Evolutionary conservation across 176 grass and related monocot species (phyloP).

Genomic region (Metroxylon sagu): DNA sequence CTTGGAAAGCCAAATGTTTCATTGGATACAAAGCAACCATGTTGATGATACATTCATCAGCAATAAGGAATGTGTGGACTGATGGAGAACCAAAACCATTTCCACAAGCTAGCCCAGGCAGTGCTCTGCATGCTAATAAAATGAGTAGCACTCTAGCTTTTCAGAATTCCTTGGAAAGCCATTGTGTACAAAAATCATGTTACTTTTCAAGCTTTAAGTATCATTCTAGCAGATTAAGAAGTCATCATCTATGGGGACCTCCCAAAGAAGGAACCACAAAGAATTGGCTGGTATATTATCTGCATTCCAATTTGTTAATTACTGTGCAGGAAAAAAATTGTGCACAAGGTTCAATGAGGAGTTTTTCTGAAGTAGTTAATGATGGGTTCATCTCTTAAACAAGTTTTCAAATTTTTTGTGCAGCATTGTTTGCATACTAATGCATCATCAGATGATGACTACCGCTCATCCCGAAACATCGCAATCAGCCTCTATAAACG

Average conservation of each 20-base stretch:
- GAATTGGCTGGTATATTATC: constrained; percentile 47
- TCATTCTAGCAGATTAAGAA: constrained; percentile 35
- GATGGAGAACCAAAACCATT: constrained; percentile 26
- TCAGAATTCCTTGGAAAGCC: constrained; percentile 27
- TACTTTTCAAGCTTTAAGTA: constrained; percentile 31
- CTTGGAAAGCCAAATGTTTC: not conserved
- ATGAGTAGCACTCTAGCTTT: constrained; percentile 18
- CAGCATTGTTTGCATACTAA: constrained; percentile 75
- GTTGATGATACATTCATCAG: constrained; percentile 28
- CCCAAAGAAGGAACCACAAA: constrained; percentile 49
- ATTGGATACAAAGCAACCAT: not conserved
- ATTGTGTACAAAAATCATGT: constrained; percentile 28
- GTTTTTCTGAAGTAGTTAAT: not conserved
- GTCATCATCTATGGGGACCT: constrained; percentile 38
- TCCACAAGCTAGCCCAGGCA: not conserved
- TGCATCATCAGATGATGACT: constrained; percentile 73
- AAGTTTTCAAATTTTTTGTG: constrained; percentile 7
- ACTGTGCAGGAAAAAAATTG: too few species aligned
- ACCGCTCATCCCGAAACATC: constrained; percentile 73
- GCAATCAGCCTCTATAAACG: constrained; percentile 76
- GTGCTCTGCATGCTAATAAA: constrained; percentile 8
- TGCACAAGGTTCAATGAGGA: too few species aligned
- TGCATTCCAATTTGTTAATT: not conserved
- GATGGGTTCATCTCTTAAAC: constrained; percentile 4
- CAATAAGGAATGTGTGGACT: constrained; percentile 18